Percentiles rank a stretch among this genome's conserved stretches.
phyloP scores from a whole-genome alignment of 2,329 filamentous ascomycete genomes.

The Fusarium sp. region DNA sequence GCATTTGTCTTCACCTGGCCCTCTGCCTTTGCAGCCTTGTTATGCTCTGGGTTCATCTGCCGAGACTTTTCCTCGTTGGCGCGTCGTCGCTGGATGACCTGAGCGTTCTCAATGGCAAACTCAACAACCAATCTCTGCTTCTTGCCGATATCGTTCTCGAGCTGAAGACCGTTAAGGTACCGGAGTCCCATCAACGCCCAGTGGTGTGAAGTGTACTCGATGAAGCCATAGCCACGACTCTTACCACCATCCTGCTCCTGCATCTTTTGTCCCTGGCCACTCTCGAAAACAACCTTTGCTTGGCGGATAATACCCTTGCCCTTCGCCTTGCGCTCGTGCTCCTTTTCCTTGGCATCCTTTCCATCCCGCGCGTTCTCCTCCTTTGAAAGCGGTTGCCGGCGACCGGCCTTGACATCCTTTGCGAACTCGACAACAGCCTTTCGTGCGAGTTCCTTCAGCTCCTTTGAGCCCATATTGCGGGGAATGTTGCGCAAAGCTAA shows the following conservation, averaged over 20 bases:
- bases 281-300: slow-evolving; percentile 95
- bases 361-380: slow-evolving; percentile 87
- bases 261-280: slow-evolving; percentile 84
- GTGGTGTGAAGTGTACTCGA: slow-evolving; percentile 94
- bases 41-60: slow-evolving; percentile 41
- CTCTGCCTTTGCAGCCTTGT: slow-evolving; percentile 35
- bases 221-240: slow-evolving; percentile 94
- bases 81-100: slow-evolving; percentile 83
- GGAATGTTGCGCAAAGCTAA: slow-evolving; percentile 93
- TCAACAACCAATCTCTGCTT: slow-evolving; percentile 93
- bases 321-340: slow-evolving; percentile 81
- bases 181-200: slow-evolving; percentile 94
- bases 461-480: slow-evolving; percentile 82
- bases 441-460: slow-evolving; percentile 89
- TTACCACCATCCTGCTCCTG: slow-evolving; percentile 80
- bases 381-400: slow-evolving; percentile 82
- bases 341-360: slow-evolving; percentile 82
- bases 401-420: slow-evolving; percentile 83
- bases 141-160: slow-evolving; percentile 73
- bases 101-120: slow-evolving; percentile 97
- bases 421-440: slow-evolving; percentile 96
- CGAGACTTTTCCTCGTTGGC: slow-evolving; percentile 52
- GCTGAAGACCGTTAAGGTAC: slow-evolving; percentile 85
- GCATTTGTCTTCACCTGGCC: slow-evolving; percentile 30
- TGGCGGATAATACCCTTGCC: slow-evolving; percentile 90